Evolutionary conservation across 2,329 filamentous ascomycete species (phyloP), one percentile per base, ranked within the genome.

Genomic region (Aureobasidium mangrovei): DNA sequence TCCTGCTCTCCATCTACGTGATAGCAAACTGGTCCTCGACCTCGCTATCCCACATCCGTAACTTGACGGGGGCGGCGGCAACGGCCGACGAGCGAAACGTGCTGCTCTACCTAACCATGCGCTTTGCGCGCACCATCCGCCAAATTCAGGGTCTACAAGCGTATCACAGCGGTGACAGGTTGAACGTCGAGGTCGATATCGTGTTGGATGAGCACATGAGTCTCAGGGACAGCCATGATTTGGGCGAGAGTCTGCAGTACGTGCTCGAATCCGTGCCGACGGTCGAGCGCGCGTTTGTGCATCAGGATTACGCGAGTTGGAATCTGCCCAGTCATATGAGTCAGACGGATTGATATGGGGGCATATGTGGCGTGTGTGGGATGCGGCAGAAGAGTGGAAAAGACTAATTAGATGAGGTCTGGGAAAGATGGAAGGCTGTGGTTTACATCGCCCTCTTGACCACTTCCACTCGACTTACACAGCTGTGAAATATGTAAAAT

Each of bases 51-150:
- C 88, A 94, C 65, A 89, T 93, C 64, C 82, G 85, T 65, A 88
- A 91, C 63, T 73, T 93, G 31, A 87, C 85, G 0, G 88, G 88
- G 18, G 86, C 86, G 61, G 86, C 86, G 0, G 87, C 88, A 4
- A 82, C 83, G 1, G 84, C 87, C 0, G 87, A 91, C 62, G 85
- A 93, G 72, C 80, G 90, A 31, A 95, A 93, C 65, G 81, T 95
- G 44, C 70, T 95, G 26, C 77, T 95, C 1, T 96, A 96, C 70
- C 79, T 95, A 61, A 93, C 90, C 1, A 95, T 95, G 86, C 85
- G 91, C 24, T 95, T 95, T 66, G 90, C 90, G 43, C 88, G 86
- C 61, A 86, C 86, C 9, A 94, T 96, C 65, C 83, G 82, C 64
- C 84, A 88, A 66, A 93, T 94, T 57, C 88, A 93, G 66, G 88